phyloP scores from a whole-genome alignment of 208 protist genomes.

The Acanthamoeba castellanii region DNA sequence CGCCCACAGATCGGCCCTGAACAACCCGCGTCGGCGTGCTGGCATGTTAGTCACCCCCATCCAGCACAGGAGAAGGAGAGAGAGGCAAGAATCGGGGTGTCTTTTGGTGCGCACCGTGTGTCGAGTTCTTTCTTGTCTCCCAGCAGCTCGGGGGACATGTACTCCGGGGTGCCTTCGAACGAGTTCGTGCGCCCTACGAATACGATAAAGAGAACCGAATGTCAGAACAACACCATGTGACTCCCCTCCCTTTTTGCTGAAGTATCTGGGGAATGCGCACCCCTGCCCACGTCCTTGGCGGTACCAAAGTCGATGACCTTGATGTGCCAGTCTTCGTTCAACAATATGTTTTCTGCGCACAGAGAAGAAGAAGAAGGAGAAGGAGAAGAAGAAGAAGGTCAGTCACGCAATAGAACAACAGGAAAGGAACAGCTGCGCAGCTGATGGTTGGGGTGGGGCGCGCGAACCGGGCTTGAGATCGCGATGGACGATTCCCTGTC shows the following conservation, averaged over 20 bases:
- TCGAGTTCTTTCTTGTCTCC: slow-evolving; percentile 76
- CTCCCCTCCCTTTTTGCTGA: too few species aligned
- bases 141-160: slow-evolving; percentile 84
- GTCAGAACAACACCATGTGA: too few species aligned
- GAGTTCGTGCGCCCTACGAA: slow-evolving; percentile 71
- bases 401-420: background rate
- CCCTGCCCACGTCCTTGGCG: slow-evolving; percentile 39
- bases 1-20: slow-evolving; percentile 83
- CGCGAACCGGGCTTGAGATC: slow-evolving; percentile 57
- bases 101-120: background rate
- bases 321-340: slow-evolving; percentile 47
- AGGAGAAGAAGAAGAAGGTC: too few species aligned
- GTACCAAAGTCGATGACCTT: slow-evolving; percentile 68
- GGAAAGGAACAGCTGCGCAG: background rate
- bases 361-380: too few species aligned
- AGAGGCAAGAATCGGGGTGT: background rate
- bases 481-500: slow-evolving; percentile 81
- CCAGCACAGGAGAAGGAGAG: background rate
- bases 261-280: background rate
- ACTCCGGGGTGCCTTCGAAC: slow-evolving; percentile 84
- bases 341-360: background rate
- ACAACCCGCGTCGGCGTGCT: background rate
- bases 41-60: background rate
- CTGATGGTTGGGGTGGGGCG: background rate
- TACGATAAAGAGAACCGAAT: too few species aligned